phyloP scores from a whole-genome alignment of 2,329 filamentous ascomycete genomes.

The Fusarium sp. region DNA sequence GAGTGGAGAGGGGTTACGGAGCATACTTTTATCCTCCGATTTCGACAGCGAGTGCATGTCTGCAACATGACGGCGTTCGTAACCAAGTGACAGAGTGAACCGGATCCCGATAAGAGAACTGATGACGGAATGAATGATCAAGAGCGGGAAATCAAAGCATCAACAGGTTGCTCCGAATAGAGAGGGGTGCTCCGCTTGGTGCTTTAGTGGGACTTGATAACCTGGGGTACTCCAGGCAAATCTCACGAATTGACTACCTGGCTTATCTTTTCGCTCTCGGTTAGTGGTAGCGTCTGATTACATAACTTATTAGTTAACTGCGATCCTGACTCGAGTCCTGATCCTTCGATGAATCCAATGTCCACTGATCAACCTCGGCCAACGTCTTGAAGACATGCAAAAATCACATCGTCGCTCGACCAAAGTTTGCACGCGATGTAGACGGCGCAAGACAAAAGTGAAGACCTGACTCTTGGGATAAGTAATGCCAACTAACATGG shows the following conservation, averaged over 20 bases:
- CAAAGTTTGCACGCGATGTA: not conserved
- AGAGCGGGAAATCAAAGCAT: not conserved
- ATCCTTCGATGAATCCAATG: not conserved
- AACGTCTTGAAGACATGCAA: not conserved
- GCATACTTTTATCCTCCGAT: not conserved
- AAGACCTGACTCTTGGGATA: not conserved
- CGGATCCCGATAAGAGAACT: not conserved
- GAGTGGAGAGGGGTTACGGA: not conserved
- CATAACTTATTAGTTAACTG: too few species aligned
- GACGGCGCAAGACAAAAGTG: not conserved
- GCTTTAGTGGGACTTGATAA: not conserved
- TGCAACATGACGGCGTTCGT: not conserved
- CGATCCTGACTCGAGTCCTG: not conserved
- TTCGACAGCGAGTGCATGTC: not conserved
- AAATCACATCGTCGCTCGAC: not conserved
- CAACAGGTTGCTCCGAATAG: not conserved
- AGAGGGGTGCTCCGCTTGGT: not conserved
- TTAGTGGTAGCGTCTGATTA: not conserved
- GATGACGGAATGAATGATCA: not conserved
- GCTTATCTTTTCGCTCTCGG: not conserved
- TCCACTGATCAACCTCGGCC: not conserved
- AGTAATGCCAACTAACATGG: not conserved
- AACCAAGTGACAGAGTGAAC: not conserved
- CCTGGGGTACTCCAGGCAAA: not conserved
- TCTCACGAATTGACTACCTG: too few species aligned